A percentile compares a stretch with the other conserved stretches of the same genome.
phyloP scores from a whole-genome alignment of 2,329 filamentous ascomycete genomes.

The Acephala macrosclerotiorum region DNA sequence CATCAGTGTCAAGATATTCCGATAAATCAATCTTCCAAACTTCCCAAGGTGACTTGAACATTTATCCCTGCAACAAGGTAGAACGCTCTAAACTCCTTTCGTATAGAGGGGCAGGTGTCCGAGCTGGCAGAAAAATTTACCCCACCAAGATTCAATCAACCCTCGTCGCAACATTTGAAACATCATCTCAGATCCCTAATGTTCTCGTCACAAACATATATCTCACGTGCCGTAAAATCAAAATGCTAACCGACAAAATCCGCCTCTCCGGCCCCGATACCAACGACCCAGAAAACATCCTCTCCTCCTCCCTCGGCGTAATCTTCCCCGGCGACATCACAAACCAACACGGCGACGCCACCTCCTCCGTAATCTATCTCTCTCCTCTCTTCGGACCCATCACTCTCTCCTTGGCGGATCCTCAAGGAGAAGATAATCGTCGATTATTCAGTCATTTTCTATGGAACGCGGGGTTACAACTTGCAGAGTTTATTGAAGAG shows the following conservation, averaged over 20 bases:
- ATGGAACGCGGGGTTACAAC: slow-evolving; percentile 70
- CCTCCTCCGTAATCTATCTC: slow-evolving; percentile 66
- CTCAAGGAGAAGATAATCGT: slow-evolving; percentile 59
- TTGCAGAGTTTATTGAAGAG: slow-evolving; percentile 62
- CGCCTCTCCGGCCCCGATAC: slow-evolving; percentile 47
- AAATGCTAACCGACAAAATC: slow-evolving; percentile 58
- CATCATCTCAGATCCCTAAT: not conserved
- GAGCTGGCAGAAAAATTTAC: not conserved
- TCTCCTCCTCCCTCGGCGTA: slow-evolving; percentile 64
- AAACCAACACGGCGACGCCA: slow-evolving; percentile 68
- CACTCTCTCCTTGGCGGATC: slow-evolving; percentile 48
- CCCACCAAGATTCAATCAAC: not conserved
- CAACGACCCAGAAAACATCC: slow-evolving; percentile 63
- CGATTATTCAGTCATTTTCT: slow-evolving; percentile 74
- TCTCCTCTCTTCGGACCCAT: slow-evolving; percentile 47
- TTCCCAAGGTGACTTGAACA: not conserved
- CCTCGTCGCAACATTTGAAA: not conserved
- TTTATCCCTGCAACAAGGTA: too few relatives aligned
- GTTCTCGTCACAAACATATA: not conserved
- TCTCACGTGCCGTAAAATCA: not conserved
- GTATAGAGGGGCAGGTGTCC: not conserved
- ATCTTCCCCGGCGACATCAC: slow-evolving; percentile 74
- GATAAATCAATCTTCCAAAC: not conserved
- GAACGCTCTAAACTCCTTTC: slow-evolving; percentile 3
- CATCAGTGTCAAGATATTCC: not conserved